Evolutionary conservation across 768 basidiomycete genomes (phyloP).

Genomic region (Lepiota subincarnata): DNA sequence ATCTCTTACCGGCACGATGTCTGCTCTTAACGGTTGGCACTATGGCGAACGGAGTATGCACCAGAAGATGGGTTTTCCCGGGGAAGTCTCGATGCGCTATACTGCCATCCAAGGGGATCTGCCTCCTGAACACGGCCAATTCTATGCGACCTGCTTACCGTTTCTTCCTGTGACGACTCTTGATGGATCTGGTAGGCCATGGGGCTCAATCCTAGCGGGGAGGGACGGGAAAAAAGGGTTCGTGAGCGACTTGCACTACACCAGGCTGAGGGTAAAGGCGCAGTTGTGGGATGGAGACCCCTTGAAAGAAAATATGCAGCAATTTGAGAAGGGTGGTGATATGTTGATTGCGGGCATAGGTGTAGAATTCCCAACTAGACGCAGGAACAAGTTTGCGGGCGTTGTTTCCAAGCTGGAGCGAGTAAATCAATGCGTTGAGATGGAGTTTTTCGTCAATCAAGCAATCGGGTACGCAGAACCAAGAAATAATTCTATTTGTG

Average conservation of each 20-base stretch:
- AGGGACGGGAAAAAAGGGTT: conserved; percentile 44
- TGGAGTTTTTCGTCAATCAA: conserved; percentile 48
- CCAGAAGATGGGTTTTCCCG: conserved; percentile 38
- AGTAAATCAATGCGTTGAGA: conserved; percentile 22
- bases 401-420: conserved; percentile 29
- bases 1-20: conserved; percentile 15
- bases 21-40: conserved; percentile 42
- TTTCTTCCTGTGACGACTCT: conserved; percentile 57
- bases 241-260: conserved; percentile 30
- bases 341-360: conserved; percentile 54
- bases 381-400: conserved; percentile 64
- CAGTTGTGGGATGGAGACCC: conserved; percentile 55
- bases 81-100: conserved; percentile 25
- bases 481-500: background rate
- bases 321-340: conserved; percentile 16
- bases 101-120: conserved; percentile 40
- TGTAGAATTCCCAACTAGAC: conserved; percentile 50
- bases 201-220: conserved; percentile 53
- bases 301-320: conserved; percentile 32
- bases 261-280: conserved; percentile 35
- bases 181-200: conserved; percentile 48
- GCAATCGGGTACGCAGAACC: conserved; percentile 47
- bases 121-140: conserved; percentile 43
- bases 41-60: conserved; percentile 50
- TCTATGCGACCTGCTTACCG: conserved; percentile 44